Conservation (phyloP, 306 rosid species). For the Acacia acuminata region DNA sequence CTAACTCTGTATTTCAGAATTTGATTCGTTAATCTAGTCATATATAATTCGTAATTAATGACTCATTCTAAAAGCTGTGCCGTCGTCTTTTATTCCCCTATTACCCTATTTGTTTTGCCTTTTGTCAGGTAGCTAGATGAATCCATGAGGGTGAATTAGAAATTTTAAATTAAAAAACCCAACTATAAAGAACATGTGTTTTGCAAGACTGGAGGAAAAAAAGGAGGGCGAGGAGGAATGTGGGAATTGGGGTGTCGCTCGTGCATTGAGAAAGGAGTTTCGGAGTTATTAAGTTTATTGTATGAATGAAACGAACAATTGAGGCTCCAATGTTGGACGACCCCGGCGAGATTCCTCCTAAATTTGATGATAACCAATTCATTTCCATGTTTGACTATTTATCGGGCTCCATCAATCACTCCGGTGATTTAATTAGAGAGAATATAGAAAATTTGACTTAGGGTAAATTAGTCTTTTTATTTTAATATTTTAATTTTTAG, state of each 20-base stretch:
- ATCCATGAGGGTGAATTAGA: not conserved
- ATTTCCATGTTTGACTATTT: too few species aligned
- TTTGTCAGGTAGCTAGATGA: not conserved
- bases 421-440: too few species aligned
- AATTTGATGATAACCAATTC: too few species aligned
- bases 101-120: not conserved
- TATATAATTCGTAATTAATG: too few species aligned
- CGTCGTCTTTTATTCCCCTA: slow-evolving; percentile 12
- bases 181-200: not conserved
- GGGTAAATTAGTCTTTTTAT: too few species aligned
- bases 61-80: not conserved
- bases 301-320: not conserved
- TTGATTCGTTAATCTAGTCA: not conserved
- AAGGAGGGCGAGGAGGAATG: not conserved
- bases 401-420: too few species aligned
- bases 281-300: slow-evolving; percentile 3
- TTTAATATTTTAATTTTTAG: too few species aligned
- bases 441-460: too few species aligned
- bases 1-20: not conserved
- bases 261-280: not conserved
- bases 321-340: too few species aligned
- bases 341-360: too few species aligned
- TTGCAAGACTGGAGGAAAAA: not conserved
- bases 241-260: not conserved
- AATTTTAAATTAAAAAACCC: too few species aligned